Conservation (phyloP, 768 basidiomycete species). For the Hirschioporus abietinus region DNA sequence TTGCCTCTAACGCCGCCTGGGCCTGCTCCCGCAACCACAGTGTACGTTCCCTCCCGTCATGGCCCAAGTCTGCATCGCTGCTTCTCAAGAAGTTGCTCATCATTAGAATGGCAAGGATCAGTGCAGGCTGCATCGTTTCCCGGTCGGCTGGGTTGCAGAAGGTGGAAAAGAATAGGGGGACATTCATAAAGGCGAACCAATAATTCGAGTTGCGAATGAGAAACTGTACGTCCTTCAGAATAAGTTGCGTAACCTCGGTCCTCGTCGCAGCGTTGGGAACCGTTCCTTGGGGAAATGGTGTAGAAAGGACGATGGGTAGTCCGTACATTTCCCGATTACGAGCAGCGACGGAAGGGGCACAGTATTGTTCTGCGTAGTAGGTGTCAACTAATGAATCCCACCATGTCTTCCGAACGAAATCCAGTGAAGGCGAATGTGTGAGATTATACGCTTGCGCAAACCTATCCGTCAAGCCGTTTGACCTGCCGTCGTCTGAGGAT, state of each 20-base stretch:
- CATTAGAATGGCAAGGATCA: conserved; percentile 57
- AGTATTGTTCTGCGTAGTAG: conserved; percentile 28
- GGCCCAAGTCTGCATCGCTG: conserved; percentile 51
- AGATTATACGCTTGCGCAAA: not conserved
- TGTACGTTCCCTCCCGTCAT: conserved; percentile 48
- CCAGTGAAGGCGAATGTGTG: conserved; percentile 46
- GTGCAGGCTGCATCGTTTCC: conserved; percentile 57
- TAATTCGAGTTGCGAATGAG: conserved; percentile 60
- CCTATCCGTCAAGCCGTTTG: not conserved
- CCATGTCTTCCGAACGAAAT: conserved; percentile 70
- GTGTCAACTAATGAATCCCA: conserved; percentile 65
- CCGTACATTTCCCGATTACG: not conserved
- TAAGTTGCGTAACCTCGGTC: conserved; percentile 13
- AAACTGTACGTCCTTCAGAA: conserved; percentile 56
- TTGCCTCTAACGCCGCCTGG: conserved; percentile 65
- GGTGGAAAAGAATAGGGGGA: conserved; percentile 59
- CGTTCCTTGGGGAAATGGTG: not conserved
- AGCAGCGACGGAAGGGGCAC: not conserved
- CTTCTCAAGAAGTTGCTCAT: conserved; percentile 68
- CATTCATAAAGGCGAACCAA: conserved; percentile 71
- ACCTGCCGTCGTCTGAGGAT: not conserved
- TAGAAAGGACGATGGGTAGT: not conserved
- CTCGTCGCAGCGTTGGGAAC: not conserved
- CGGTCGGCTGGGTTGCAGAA: conserved; percentile 52
- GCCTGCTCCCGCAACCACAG: conserved; percentile 61